Percentiles rank a stretch among this genome's conserved stretches.
These are phyloP conservation scores for Paramecium pentaurelia DNA, from an alignment of 73 alveolate genomes.

Conservation along the genomic window DNA sequence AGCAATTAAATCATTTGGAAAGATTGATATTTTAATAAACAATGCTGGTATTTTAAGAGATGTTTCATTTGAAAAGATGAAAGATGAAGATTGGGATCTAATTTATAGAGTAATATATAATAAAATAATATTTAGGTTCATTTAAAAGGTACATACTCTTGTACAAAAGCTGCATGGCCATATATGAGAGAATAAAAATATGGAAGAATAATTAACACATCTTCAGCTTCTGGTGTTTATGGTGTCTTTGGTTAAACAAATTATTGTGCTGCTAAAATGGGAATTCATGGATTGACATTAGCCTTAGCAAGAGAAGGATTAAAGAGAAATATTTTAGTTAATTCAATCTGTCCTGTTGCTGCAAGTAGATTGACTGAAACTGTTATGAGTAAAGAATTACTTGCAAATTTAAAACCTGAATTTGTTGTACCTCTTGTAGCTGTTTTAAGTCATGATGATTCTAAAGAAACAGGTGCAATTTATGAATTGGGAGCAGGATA, in stretches of 20 bases:
- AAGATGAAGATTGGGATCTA: constrained; percentile 89
- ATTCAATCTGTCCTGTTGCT: constrained; percentile 93
- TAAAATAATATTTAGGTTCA: constrained; percentile 56
- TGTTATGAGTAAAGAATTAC: constrained; percentile 64
- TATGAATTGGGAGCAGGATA: constrained; percentile 58
- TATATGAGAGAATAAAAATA: constrained; percentile 72
- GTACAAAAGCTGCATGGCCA: constrained; percentile 84
- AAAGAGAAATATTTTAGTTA: constrained; percentile 81
- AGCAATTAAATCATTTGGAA: constrained; percentile 90
- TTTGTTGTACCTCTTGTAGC: constrained; percentile 82
- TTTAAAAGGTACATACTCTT: constrained; percentile 77
- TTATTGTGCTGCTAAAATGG: constrained; percentile 90
- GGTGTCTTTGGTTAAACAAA: constrained; percentile 94
- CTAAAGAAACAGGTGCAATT: constrained; percentile 1
- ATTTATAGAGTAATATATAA: constrained; percentile 62
- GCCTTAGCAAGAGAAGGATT: constrained; percentile 92
- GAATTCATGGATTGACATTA: constrained; percentile 88
- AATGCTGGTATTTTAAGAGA: constrained; percentile 97
- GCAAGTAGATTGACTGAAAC: constrained; percentile 93
- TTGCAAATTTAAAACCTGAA: constrained; percentile 65
- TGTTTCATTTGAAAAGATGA: constrained; percentile 85
- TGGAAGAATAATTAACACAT: constrained; percentile 76
- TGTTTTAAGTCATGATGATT: constrained; percentile 60
- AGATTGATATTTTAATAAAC: constrained; percentile 87
- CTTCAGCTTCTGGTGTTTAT: constrained; percentile 89